phyloP scores from a whole-genome alignment of 768 basidiomycete genomes.

The Dictyophora rubrovolvata region DNA sequence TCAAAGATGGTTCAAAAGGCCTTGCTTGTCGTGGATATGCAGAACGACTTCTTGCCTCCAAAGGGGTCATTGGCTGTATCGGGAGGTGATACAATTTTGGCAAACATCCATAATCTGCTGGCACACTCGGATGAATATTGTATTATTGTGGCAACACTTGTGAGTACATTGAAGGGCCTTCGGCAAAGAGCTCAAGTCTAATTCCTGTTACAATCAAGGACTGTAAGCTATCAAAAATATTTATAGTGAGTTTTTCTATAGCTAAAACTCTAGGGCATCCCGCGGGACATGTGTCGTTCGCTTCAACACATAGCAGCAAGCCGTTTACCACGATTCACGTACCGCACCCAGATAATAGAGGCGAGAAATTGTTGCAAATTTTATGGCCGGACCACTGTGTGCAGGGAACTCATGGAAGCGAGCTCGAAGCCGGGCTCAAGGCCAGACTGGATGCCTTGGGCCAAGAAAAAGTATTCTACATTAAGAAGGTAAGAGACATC shows the following conservation, averaged over 20 bases:
- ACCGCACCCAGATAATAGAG: constrained; percentile 13
- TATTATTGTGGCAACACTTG: constrained; percentile 30
- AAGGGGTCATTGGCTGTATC: constrained; percentile 63
- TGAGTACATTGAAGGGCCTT: constrained; percentile 11
- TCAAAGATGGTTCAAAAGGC: constrained; percentile 23
- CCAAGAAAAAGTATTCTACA: constrained; percentile 18
- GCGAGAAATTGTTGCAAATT: constrained; percentile 34
- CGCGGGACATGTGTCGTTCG: constrained; percentile 59
- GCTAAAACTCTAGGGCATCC: constrained; percentile 25
- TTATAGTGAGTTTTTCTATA: background rate
- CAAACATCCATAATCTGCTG: constrained; percentile 47
- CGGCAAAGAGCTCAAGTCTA: background rate
- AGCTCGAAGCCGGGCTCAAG: constrained; percentile 47
- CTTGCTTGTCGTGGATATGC: constrained; percentile 67
- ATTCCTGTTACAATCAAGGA: constrained; percentile 20
- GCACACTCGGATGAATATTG: constrained; percentile 19
- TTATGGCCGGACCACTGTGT: constrained; percentile 83
- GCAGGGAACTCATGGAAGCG: constrained; percentile 44
- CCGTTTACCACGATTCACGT: constrained; percentile 31
- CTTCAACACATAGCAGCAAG: constrained; percentile 34
- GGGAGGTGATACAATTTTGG: constrained; percentile 47
- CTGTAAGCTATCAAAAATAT: constrained; percentile 14
- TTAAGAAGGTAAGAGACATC: constrained; percentile 14
- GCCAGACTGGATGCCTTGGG: constrained; percentile 27
- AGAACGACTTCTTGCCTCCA: constrained; percentile 66